phyloP scores from a whole-genome alignment of 192 early-diverging fungal species.

The Coemansia sp. region DNA sequence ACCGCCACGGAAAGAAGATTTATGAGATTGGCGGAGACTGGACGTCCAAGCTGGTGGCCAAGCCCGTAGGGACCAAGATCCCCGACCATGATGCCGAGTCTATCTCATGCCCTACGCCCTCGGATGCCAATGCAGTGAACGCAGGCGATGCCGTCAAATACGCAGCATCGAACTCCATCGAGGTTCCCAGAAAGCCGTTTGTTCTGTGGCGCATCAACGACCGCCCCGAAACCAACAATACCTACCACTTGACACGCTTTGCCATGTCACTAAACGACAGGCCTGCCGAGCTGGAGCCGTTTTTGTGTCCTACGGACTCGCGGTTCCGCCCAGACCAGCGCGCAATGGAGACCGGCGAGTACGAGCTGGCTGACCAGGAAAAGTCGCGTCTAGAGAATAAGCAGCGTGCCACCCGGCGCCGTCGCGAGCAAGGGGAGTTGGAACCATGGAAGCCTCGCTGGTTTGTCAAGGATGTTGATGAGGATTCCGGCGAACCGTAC shows the following conservation, averaged over 20 bases:
- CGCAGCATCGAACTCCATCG: conserved; percentile 30
- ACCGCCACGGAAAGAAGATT: conserved; percentile 51
- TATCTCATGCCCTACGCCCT: conserved; percentile 10
- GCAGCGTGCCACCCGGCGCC: conserved; percentile 64
- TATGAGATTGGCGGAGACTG: conserved; percentile 70
- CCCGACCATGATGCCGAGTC: conserved; percentile 21
- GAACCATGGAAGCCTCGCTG: conserved; percentile 67
- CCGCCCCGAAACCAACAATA: conserved; percentile 51
- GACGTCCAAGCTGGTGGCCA: conserved; percentile 64
- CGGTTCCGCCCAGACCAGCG: conserved; percentile 82
- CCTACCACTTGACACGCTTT: conserved; percentile 75
- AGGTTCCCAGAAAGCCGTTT: conserved; percentile 49
- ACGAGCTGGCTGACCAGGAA: conserved; percentile 68
- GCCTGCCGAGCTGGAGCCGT: conserved; percentile 54
- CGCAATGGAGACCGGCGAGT: conserved; percentile 80
- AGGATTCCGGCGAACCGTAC: conserved; percentile 64
- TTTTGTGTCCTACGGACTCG: conserved; percentile 77
- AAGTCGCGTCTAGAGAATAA: conserved; percentile 75
- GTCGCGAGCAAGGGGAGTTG: conserved; percentile 60
- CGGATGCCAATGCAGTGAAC: conserved; percentile 15
- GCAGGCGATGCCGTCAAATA: conserved; percentile 33
- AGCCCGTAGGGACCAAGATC: conserved; percentile 14
- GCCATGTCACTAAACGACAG: conserved; percentile 76
- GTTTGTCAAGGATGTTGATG: conserved; percentile 69
- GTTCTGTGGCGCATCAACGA: conserved; percentile 65